Percentiles rank a stretch among this genome's conserved stretches.
phyloP scores from a whole-genome alignment of 371 early-diverging fungal species.

The Apophysomyces sp. region DNA sequence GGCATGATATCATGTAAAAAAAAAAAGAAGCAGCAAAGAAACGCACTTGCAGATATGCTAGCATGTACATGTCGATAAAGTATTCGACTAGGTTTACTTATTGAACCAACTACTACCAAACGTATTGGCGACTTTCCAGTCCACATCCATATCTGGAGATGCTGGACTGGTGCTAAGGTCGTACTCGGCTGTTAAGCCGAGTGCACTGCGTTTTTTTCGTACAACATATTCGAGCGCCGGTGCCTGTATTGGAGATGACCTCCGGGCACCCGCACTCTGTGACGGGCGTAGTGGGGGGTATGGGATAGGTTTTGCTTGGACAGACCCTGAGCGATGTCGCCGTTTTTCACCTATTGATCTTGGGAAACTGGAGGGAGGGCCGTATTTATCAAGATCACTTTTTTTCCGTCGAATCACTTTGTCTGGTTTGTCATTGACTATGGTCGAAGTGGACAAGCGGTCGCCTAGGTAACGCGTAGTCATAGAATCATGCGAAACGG shows the following conservation, averaged over 20 bases:
- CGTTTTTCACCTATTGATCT: not conserved
- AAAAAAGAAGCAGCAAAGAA: not conserved
- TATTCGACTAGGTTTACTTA: not conserved
- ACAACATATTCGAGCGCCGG: conserved; percentile 12
- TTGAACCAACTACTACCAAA: conserved; percentile 11
- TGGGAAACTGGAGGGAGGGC: not conserved
- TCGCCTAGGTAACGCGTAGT: not conserved
- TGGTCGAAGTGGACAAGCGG: not conserved
- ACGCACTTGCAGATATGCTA: not conserved
- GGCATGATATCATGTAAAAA: conserved; percentile 22
- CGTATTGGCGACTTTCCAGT: conserved; percentile 11
- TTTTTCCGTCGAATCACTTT: not conserved
- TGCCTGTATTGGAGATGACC: conserved; percentile 17
- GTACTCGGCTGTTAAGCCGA: conserved; percentile 11
- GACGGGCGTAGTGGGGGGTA: conserved; percentile 10
- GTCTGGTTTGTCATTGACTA: not conserved
- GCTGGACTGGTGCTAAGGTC: conserved; percentile 16
- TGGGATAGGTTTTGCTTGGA: conserved; percentile 16
- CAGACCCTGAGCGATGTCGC: not conserved
- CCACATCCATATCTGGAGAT: conserved; percentile 24
- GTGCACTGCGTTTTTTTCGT: conserved; percentile 16
- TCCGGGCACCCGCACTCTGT: conserved; percentile 6
- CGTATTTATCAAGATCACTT: not conserved
- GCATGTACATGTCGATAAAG: not conserved
- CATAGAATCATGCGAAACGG: not conserved